Conservation (phyloP, 495 filamentous ascomycete species). For the Trichocladium antarcticum region DNA sequence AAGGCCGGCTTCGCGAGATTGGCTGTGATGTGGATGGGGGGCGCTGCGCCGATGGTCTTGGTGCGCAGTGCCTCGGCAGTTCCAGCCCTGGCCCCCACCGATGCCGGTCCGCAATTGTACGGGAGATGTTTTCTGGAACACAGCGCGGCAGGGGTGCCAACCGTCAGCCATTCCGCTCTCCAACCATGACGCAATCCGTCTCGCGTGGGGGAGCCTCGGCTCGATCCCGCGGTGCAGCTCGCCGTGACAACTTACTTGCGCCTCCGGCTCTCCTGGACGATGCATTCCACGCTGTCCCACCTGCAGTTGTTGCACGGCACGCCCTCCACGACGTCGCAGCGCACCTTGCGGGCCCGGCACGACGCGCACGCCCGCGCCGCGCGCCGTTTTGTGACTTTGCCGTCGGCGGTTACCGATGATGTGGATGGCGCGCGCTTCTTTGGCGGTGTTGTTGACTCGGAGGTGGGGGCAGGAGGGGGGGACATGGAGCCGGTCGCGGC, state of each 20-base stretch:
- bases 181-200: constrained; percentile 17
- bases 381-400: constrained; percentile 52
- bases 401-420: constrained; percentile 10
- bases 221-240: too few relatives aligned
- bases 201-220: too few relatives aligned
- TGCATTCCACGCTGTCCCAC: constrained; percentile 76
- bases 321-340: constrained; percentile 85
- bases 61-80: constrained; percentile 30
- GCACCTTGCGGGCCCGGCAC: constrained; percentile 80
- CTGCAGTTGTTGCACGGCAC: constrained; percentile 84
- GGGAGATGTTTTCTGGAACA: constrained; percentile 31
- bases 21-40: constrained; percentile 4
- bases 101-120: constrained; percentile 11
- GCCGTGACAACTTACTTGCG: constrained; percentile 83
- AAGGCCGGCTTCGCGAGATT: constrained; percentile 6
- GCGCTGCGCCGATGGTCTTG: constrained; percentile 10
- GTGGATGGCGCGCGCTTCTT: constrained; percentile 28
- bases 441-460: constrained; percentile 15
- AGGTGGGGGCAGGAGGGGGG: background rate
- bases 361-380: constrained; percentile 81
- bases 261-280: constrained; percentile 82
- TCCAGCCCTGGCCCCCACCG: constrained; percentile 5
- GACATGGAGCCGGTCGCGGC: constrained; percentile 8
- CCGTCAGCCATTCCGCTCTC: constrained; percentile 5
- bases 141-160: constrained; percentile 13